Evolutionary conservation across 2,329 filamentous ascomycete species (phyloP).

Genomic region (Penicillium sp.): DNA sequence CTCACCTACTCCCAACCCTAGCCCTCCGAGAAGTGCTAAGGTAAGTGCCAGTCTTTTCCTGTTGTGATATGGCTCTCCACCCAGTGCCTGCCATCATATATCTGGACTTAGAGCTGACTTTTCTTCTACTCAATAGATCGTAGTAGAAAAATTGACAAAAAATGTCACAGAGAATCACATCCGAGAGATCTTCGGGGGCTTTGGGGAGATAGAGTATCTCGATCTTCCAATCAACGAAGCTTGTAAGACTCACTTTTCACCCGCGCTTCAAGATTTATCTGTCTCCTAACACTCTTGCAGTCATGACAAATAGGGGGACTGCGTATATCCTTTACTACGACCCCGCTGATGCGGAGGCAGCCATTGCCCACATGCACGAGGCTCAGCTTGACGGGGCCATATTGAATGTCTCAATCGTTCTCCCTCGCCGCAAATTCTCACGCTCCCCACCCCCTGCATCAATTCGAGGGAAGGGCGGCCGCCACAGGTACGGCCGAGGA

Average conservation of each 20-base stretch:
- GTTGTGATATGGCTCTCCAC: not conserved
- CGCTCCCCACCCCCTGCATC: constrained; percentile 71
- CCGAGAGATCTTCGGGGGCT: constrained; percentile 85
- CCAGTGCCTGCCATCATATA: not conserved
- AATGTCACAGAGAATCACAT: constrained; percentile 89
- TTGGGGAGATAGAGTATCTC: constrained; percentile 79
- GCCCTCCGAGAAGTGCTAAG: constrained; percentile 37
- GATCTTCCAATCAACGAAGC: constrained; percentile 86
- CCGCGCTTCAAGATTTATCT: not conserved
- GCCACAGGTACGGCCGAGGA: constrained; percentile 37
- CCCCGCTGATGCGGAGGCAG: constrained; percentile 75
- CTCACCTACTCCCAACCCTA: constrained; percentile 25
- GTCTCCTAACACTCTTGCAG: constrained; percentile 46
- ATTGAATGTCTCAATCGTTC: constrained; percentile 83
- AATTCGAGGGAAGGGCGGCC: constrained; percentile 58
- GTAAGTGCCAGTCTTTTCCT: constrained; percentile 16
- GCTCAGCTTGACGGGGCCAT: constrained; percentile 82
- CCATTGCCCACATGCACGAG: constrained; percentile 97
- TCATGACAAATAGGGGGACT: constrained; percentile 85
- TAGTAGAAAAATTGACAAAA: constrained; percentile 92
- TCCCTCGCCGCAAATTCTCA: constrained; percentile 79
- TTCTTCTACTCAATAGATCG: constrained; percentile 55
- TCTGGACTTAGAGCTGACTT: not conserved
- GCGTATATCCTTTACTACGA: constrained; percentile 85
- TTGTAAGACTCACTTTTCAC: constrained; percentile 54